phyloP scores from a whole-genome alignment of 2,329 filamentous ascomycete genomes.

The Onygenales sp. region DNA sequence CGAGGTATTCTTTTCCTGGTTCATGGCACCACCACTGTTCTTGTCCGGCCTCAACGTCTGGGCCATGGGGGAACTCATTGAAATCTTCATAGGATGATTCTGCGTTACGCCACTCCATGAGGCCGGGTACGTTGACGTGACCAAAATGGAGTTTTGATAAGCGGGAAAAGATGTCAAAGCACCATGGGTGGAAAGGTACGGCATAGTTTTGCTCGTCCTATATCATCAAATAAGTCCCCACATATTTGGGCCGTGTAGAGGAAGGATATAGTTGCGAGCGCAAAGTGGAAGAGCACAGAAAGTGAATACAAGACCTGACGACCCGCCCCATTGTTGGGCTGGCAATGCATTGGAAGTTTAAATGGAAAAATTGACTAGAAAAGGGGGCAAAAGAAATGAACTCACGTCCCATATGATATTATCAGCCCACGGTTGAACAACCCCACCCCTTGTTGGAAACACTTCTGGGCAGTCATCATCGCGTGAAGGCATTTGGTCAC shows the following conservation, averaged over 20 bases:
- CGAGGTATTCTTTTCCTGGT: constrained; percentile 12
- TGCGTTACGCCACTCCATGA: not conserved
- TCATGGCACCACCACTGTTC: constrained; percentile 10
- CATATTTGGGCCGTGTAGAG: not conserved
- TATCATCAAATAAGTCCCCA: not conserved
- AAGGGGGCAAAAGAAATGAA: no score
- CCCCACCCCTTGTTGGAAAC: no score
- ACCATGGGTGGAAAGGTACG: constrained; percentile 11
- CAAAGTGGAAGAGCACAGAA: not conserved
- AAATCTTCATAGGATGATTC: not conserved
- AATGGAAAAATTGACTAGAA: not conserved
- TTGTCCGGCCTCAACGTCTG: not conserved
- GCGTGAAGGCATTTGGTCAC: not conserved
- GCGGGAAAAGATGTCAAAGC: constrained; percentile 11
- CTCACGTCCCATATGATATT: no score
- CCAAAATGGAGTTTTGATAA: not conserved
- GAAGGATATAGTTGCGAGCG: not conserved
- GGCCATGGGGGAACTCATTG: not conserved
- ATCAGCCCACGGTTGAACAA: no score
- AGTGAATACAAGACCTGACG: not conserved
- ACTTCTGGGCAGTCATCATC: no score
- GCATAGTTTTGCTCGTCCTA: not conserved
- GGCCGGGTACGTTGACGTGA: constrained; percentile 1
- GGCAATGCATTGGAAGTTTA: not conserved
- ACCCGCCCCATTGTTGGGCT: not conserved